Evolutionary conservation across 352 stramenopile species (phyloP).

Genomic region (Ophiocytium majus): DNA sequence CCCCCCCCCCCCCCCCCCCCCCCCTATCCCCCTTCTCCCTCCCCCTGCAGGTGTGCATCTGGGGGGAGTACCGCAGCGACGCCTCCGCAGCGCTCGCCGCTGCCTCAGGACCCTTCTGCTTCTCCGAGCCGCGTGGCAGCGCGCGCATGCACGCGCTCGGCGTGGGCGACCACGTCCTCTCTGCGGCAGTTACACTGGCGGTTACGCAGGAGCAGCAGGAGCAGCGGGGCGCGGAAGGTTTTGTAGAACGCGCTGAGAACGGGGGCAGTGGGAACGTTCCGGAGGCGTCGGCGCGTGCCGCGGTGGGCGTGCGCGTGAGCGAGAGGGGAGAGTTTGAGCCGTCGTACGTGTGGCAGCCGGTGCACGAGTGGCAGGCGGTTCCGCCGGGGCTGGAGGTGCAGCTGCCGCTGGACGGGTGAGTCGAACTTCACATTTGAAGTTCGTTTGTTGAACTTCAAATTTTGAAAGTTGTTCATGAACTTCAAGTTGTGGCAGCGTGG

Average conservation of each 20-base stretch:
- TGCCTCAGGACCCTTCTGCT: conserved; percentile 36
- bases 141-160: conserved; percentile 26
- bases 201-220: neutral
- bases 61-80: conserved; percentile 19
- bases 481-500: too few relatives aligned
- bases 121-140: conserved; percentile 15
- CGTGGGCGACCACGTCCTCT: conserved; percentile 17
- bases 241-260: neutral
- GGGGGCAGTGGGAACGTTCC: neutral
- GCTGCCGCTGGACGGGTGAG: conserved; percentile 26
- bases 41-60: conserved; percentile 27
- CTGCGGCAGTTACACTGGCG: neutral
- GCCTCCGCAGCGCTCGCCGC: neutral
- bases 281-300: conserved; percentile 1
- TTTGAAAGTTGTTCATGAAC: too few relatives aligned
- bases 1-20: too few relatives aligned
- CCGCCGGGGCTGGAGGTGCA: conserved; percentile 29
- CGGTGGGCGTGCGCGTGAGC: neutral
- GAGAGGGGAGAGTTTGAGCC: conserved; percentile 1
- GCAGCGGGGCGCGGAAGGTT: neutral
- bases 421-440: too few relatives aligned
- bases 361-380: conserved; percentile 32
- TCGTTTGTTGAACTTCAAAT: too few relatives aligned
- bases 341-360: conserved; percentile 31
- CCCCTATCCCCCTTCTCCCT: too few relatives aligned